These are phyloP conservation scores for Daedalea quercina DNA, from an alignment of 768 basidiomycete genomes.

Conservation along the genomic window DNA sequence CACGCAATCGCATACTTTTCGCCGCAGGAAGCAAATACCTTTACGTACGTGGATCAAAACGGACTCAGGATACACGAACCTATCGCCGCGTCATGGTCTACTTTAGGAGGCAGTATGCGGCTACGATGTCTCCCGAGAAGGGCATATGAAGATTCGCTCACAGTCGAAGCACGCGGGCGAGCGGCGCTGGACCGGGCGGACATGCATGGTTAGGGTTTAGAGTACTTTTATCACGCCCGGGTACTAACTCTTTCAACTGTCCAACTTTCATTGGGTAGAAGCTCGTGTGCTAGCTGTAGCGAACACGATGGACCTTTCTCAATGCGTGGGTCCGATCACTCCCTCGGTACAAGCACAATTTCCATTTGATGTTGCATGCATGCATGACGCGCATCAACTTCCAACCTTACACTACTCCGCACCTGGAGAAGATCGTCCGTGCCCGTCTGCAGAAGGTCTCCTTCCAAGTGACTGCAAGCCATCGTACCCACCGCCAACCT, in stretches of 20 bases:
- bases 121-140: constrained; percentile 55
- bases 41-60: constrained; percentile 97
- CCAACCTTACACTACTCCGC: constrained; percentile 73
- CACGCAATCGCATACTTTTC: constrained; percentile 30
- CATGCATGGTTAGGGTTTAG: constrained; percentile 87
- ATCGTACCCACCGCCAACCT: not conserved
- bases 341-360: not conserved
- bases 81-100: constrained; percentile 77
- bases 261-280: constrained; percentile 84
- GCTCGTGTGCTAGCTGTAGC: constrained; percentile 95
- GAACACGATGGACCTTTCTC: constrained; percentile 97
- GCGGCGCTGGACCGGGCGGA: constrained; percentile 61
- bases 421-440: constrained; percentile 64
- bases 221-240: too few species aligned
- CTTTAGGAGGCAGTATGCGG: constrained; percentile 94
- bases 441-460: constrained; percentile 74
- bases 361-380: constrained; percentile 27
- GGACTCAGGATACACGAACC: constrained; percentile 92
- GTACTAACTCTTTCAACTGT: constrained; percentile 99
- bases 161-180: constrained; percentile 68
- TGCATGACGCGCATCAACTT: constrained; percentile 93
- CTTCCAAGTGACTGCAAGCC: not conserved
- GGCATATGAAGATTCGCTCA: constrained; percentile 58
- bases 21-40: constrained; percentile 81
- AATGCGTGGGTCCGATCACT: constrained; percentile 49